These are phyloP conservation scores for Rostrohypoxylon terebratum DNA, from an alignment of 495 filamentous ascomycete genomes.

Conservation along the genomic window DNA sequence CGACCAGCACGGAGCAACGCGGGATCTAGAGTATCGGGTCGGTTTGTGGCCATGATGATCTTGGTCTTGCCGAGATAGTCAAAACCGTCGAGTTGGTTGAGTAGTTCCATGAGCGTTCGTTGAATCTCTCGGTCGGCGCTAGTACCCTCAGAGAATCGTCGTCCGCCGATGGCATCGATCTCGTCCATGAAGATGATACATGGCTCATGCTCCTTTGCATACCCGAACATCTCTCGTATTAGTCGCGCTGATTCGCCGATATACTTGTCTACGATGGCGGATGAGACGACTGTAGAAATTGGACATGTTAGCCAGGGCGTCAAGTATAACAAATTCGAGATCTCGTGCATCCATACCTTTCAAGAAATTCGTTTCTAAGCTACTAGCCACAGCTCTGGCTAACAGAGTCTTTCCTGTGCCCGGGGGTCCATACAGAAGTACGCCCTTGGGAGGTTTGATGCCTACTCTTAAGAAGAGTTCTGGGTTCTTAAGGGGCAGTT, in stretches of 20 bases:
- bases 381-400: slow-evolving; percentile 95
- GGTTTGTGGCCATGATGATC: slow-evolving; percentile 99
- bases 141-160: slow-evolving; percentile 98
- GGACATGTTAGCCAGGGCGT: slow-evolving; percentile 25
- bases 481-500: slow-evolving; percentile 97
- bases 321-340: background rate
- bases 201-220: slow-evolving; percentile 99
- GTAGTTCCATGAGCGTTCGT: slow-evolving; percentile 97
- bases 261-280: slow-evolving; percentile 99
- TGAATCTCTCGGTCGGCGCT: slow-evolving; percentile 99
- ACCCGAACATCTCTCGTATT: slow-evolving; percentile 99
- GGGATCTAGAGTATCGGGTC: slow-evolving; percentile 97
- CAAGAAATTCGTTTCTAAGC: slow-evolving; percentile 97
- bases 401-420: slow-evolving; percentile 98
- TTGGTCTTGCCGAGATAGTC: slow-evolving; percentile 99
- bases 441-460: slow-evolving; percentile 99
- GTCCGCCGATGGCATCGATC: slow-evolving; percentile 98
- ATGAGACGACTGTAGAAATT: slow-evolving; percentile 82
- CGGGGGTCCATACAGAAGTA: slow-evolving; percentile 95
- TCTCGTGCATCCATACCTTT: slow-evolving; percentile 76
- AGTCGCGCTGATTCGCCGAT: slow-evolving; percentile 98
- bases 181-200: slow-evolving; percentile 99
- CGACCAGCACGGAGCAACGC: slow-evolving; percentile 93
- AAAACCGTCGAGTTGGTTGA: slow-evolving; percentile 99
- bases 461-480: slow-evolving; percentile 97